These are phyloP conservation scores for Diaporthe ilicicola DNA, from an alignment of 2,329 filamentous ascomycete genomes.

Conservation along the genomic window DNA sequence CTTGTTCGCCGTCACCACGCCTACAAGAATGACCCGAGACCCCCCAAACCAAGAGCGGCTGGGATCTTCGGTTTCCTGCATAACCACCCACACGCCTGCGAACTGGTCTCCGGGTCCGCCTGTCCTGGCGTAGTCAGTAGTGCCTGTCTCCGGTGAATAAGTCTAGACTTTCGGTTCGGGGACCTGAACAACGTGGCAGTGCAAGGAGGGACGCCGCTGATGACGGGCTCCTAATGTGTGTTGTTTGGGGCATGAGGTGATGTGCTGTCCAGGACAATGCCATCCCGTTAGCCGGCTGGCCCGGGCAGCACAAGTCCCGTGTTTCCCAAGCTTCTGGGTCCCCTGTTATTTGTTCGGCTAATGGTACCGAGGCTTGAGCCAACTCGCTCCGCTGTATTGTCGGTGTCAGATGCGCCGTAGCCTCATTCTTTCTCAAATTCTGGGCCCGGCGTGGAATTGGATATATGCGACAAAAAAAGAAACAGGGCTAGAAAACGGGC, in stretches of 20 bases:
- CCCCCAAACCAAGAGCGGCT: background rate
- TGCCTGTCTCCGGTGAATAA: background rate
- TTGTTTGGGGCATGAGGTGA: background rate
- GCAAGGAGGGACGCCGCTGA: background rate
- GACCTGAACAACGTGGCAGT: constrained; percentile 1
- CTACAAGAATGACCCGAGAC: constrained; percentile 11
- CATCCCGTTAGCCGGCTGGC: background rate
- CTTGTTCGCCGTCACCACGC: background rate
- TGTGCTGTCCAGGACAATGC: background rate
- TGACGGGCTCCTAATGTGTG: background rate
- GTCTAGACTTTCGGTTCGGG: background rate
- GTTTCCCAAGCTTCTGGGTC: background rate
- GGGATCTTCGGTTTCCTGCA: background rate
- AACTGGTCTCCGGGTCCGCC: background rate
- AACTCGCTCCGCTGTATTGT: background rate
- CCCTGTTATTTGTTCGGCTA: constrained; percentile 1
- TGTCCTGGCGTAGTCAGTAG: background rate
- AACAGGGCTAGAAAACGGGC: no score
- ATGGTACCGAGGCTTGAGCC: background rate
- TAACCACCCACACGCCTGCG: background rate
- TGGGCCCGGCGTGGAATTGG: background rate
- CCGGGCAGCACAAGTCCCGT: background rate
- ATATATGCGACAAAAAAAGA: no score
- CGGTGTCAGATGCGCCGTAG: constrained; percentile 5
- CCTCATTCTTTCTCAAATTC: background rate